phyloP scores from a whole-genome alignment of 2,329 filamentous ascomycete species.

The Botrytis squamosa region DNA sequence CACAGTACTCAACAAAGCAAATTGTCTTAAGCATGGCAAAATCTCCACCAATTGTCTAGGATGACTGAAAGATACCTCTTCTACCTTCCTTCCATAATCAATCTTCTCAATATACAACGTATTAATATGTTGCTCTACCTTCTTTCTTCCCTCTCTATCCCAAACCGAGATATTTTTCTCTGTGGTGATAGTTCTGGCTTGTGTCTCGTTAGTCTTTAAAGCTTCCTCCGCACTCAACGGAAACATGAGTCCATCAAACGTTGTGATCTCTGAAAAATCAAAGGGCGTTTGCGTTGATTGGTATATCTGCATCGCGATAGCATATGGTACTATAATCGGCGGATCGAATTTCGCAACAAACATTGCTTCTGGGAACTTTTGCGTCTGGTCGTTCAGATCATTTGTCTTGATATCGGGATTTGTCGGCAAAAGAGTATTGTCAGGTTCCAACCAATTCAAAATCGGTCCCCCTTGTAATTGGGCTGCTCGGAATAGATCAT shows the following conservation, averaged over 20 bases:
- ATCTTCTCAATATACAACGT: constrained; percentile 69
- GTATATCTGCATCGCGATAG: constrained; percentile 62
- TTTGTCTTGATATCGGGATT: constrained; percentile 47
- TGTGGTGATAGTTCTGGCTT: constrained; percentile 52
- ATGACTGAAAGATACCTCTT: constrained; percentile 72
- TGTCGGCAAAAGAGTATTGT: constrained; percentile 56
- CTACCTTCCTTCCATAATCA: constrained; percentile 66
- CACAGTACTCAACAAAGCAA: constrained; percentile 66
- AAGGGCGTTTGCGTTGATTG: constrained; percentile 57
- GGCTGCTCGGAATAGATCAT: constrained; percentile 42
- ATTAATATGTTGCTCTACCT: constrained; percentile 49
- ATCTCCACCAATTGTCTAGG: constrained; percentile 73
- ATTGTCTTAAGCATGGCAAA: constrained; percentile 73
- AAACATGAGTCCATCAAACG: constrained; percentile 53
- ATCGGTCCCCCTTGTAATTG: constrained; percentile 41
- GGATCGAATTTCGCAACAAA: constrained; percentile 76
- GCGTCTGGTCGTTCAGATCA: constrained; percentile 55
- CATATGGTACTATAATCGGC: constrained; percentile 66
- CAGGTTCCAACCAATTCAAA: constrained; percentile 72
- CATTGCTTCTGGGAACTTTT: constrained; percentile 66
- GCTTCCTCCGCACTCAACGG: constrained; percentile 47
- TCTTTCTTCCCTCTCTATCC: constrained; percentile 31
- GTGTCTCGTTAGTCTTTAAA: constrained; percentile 51
- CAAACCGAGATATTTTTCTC: constrained; percentile 48
- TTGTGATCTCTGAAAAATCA: constrained; percentile 51